phyloP scores from a whole-genome alignment of 2,329 filamentous ascomycete species.

The Aspergillus versicolor region DNA sequence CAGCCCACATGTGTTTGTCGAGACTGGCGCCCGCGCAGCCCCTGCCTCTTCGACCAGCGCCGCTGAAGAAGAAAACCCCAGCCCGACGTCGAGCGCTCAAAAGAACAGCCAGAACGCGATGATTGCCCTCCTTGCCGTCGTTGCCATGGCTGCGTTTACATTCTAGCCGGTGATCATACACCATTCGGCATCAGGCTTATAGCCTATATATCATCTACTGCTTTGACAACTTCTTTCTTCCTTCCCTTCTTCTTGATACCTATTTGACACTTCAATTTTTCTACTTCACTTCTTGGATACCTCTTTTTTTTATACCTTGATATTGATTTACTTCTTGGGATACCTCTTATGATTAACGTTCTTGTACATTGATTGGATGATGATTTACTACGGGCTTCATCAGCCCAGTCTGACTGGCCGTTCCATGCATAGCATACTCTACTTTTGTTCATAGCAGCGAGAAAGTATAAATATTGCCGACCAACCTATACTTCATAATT shows the following conservation, averaged over 20 bases:
- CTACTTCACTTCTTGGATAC: constrained; percentile 2
- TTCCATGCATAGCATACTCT: constrained; percentile 1
- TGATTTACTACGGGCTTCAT: constrained; percentile 10
- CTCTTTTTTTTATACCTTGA: constrained; percentile 7
- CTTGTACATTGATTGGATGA: constrained; percentile 17
- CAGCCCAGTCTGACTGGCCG: constrained; percentile 9
- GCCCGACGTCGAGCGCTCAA: constrained; percentile 22
- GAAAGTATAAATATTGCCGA: neutral
- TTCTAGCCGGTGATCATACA: neutral
- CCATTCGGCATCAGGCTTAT: neutral
- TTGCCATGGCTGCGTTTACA: constrained; percentile 20
- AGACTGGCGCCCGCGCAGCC: constrained; percentile 6
- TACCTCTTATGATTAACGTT: constrained; percentile 15
- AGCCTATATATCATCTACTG: neutral
- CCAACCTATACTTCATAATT: neutral
- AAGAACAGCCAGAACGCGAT: constrained; percentile 15
- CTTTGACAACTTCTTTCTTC: neutral
- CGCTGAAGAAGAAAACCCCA: constrained; percentile 16
- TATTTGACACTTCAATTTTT: neutral
- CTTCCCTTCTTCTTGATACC: neutral
- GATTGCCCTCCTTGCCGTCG: constrained; percentile 25
- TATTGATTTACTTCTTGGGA: constrained; percentile 11
- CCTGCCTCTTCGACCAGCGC: constrained; percentile 16
- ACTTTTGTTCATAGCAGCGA: neutral
- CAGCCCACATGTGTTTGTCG: constrained; percentile 13